A percentile compares a stretch with the other conserved stretches of the same genome.
Evolutionary conservation across 495 filamentous ascomycete species (phyloP).

Genomic region (Xylaria cubensis): DNA sequence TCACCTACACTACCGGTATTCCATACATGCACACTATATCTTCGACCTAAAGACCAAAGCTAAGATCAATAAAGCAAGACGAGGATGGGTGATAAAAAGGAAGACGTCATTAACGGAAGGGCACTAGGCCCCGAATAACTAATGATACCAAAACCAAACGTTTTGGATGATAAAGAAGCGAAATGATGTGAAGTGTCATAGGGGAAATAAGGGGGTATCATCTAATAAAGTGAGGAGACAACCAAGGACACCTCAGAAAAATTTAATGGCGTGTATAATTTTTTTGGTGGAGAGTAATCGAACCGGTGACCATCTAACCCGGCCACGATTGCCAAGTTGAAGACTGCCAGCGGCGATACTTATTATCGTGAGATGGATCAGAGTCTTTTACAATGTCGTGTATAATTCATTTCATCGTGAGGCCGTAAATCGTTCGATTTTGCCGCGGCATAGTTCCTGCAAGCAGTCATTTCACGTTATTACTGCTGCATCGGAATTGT

Average conservation of each 20-base stretch:
- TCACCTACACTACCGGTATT: background rate
- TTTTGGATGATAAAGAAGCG: constrained; percentile 7
- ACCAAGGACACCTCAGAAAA: constrained; percentile 1
- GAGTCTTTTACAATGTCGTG: constrained; percentile 21
- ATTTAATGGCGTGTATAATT: constrained; percentile 2
- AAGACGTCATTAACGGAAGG: background rate
- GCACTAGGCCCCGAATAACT: background rate
- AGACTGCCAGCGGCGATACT: constrained; percentile 12
- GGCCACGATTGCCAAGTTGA: background rate
- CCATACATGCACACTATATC: constrained; percentile 6
- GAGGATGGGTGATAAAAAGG: background rate
- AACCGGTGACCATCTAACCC: constrained; percentile 4
- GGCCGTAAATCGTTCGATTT: constrained; percentile 24
- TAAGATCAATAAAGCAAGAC: background rate
- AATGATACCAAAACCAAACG: background rate
- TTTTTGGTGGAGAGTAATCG: background rate
- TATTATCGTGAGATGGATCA: constrained; percentile 15
- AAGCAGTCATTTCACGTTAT: background rate
- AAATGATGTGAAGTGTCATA: constrained; percentile 25
- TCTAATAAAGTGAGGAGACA: constrained; percentile 7
- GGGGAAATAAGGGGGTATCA: constrained; percentile 42
- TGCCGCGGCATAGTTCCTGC: constrained; percentile 16
- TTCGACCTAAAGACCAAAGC: background rate
- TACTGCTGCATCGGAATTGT: background rate
- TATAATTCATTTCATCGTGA: constrained; percentile 25